Evolutionary conservation across 306 rosid species (phyloP), one percentile per base, ranked within the genome.

Genomic region (Dryas alaskensis): DNA sequence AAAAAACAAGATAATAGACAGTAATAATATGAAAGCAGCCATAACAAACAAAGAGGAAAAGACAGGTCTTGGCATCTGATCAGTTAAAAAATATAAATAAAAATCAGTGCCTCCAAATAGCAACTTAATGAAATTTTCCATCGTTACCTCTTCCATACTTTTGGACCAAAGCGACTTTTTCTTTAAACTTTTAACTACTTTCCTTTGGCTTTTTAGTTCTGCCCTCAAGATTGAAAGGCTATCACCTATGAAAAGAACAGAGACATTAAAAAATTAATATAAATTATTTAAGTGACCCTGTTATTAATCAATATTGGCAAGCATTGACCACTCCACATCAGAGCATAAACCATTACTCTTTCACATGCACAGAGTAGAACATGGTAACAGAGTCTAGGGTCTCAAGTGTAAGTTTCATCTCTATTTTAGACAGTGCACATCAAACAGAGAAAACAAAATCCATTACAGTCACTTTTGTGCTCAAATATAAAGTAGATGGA

Each of bases 121-220:
- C 10, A 81, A 76, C 65, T 76, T 62, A 65, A 25, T 57, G 73
- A 14, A 72, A 72, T 60, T 37, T n/a, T 75, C 48, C 59, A 54
- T 72, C 71, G 66, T 83, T 89, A 92, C 97, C 97, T 92, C 97
- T 84, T 92, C 97, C 81, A 89, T 73, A 83, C 89, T 87, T 82
- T 87, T 84, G 65, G 89, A 84, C 97, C 96, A 92, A 59, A 92
- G 96, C 27, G 97, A 89, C 72, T 87, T 92, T 79, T 89, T 92
- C 91, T 87, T 92, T 72, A 91, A 83, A 67, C 72, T 75, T 75
- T 85, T 89, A 48, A 91, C 83, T 63, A 82, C 83, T 84, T 91
- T 91, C 85, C 71, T 87, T 76, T 84, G 96, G 86, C 78, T 86
- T 81, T 86, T 91, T 79, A 87, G 61, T 78, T 82, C 97, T 31